Base-by-base conservation (phyloP, 2,329 filamentous ascomycete genomes). In the Paramyrothecium roridum region DNA sequence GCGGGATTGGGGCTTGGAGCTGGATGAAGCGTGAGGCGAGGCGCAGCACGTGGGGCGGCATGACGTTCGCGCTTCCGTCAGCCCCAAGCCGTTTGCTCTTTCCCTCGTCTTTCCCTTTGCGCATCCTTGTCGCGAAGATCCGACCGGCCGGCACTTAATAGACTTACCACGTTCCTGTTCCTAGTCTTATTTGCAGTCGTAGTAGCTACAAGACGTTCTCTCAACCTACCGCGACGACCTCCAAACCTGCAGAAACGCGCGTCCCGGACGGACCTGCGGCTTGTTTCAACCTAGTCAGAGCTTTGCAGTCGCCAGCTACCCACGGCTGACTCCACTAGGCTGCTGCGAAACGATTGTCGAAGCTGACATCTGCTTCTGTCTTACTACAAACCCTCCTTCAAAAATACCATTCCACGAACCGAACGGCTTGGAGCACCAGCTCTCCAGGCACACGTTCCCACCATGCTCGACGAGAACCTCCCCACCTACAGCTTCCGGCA, bases 391-490 rank as follows among this genome's bases (percentile, higher is more conserved):
- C 21, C 17, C 3, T 48, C 46, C 3, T 23, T 16, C 17, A 30
- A 30, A 30, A 10, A 30, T 30, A 30, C 26, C 26, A 10, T 10
- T 4, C 4, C 26, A 4, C 6, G 10, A 30, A 30, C 26, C 26
- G 4, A 10, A 4, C 26, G 4, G 26, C 26, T 10, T 10, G 26
- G 26, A 30, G 26, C 26, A 30, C 10, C 26, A 30, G 6, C 26
- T 10, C 6, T 8, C 13, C 8, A 4, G 48, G 19, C 51, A 54
- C 43, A 37, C 37, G n/a, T 21, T 48, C 55, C 37, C 60, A 56
- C 57, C 30, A 96, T 96, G 92, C 83, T 96, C 65, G 92, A 96
- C 85, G 91, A 96, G 71, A 96, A 93, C 72, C 84, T 97, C n/a
- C 93, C 93, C 54, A 91, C 81, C 48, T 87, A 85, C 67, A 80